Conservation (phyloP, 768 basidiomycete genomes). For the Candolleomyces eurysporus region DNA sequence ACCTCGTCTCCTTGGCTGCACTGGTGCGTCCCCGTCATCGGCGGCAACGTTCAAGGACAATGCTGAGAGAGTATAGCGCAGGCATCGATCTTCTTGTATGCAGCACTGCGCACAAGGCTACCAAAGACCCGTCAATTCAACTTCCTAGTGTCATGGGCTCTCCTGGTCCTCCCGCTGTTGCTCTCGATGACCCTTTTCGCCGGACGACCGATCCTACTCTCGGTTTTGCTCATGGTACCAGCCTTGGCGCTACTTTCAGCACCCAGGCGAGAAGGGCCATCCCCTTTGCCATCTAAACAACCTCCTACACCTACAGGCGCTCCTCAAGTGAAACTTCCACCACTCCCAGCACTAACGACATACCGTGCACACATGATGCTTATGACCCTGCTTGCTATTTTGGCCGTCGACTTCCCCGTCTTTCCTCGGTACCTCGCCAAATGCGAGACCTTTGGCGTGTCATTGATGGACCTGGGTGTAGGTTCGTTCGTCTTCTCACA, state of each 20-base stretch:
- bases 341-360: constrained; percentile 74
- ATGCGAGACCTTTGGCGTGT: constrained; percentile 92
- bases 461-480: constrained; percentile 97
- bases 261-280: constrained; percentile 39
- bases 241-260: constrained; percentile 44
- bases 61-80: constrained; percentile 24
- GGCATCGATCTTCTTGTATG: constrained; percentile 74
- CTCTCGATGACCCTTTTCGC: constrained; percentile 80
- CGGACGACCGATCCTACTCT: constrained; percentile 50
- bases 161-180: constrained; percentile 76
- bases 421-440: constrained; percentile 90
- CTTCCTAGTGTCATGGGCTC: constrained; percentile 53
- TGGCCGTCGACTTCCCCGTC: constrained; percentile 93
- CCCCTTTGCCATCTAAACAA: constrained; percentile 51
- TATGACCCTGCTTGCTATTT: constrained; percentile 85
- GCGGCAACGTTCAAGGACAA: neutral
- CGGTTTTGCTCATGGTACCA: constrained; percentile 45
- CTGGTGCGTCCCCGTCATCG: constrained; percentile 22
- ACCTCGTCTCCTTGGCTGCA: constrained; percentile 53
- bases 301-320: constrained; percentile 18
- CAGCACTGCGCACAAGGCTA: constrained; percentile 51
- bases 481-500: constrained; percentile 98
- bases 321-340: constrained; percentile 28
- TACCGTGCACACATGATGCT: constrained; percentile 96
- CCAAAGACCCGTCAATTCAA: constrained; percentile 33